Evolutionary conservation across 1,139 yeast species (phyloP), one percentile per base, ranked within the genome.

Genomic region (Geotrichum histeridarum): DNA sequence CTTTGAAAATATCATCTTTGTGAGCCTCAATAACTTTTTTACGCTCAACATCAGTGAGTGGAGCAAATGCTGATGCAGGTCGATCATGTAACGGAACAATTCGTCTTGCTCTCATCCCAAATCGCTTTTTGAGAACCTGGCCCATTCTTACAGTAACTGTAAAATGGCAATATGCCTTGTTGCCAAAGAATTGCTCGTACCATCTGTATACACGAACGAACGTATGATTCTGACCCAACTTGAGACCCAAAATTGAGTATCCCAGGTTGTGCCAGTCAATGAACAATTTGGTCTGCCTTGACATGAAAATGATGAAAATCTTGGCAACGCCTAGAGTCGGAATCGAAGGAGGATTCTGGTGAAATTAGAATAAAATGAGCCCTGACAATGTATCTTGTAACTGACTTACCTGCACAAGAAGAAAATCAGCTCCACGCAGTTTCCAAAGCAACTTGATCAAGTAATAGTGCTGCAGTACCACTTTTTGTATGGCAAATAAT

Each of bases 231-330:
- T 70, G 61, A 14, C 68, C 74, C 63, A 81, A 81, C 60, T 83
- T 82, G 63, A 93, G 69, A 54, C 86, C 84, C 59, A 94, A 73
- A 33, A 94, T 88, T 0, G 95, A 80, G 70, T 82, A 93, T 52
- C 95, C 96, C 63, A 94, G 75, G 68, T 94, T 94, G 69, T 94
- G 99, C 99, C 99, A 94, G 70, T 94, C 99, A 54, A 94, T 81
- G 17, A 93, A 77, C 39, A 93, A 72, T 63, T 79, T 70, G 1
- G 87, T 80, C 5, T 81, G 73, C 8, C 85, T 81, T 49, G 84
- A 79, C 61, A 81, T 73, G 39, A 81, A 54, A 46, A 75, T 67
- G 55, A 80, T 78, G 65, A 79, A 82, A 1, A 84, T 44, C 4
- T 86, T 78, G 0, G 81, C 77, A 7, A 91, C 73, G 0, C 84